Base-by-base conservation (phyloP, 345 rosid species). In the Populus nigra region DNA sequence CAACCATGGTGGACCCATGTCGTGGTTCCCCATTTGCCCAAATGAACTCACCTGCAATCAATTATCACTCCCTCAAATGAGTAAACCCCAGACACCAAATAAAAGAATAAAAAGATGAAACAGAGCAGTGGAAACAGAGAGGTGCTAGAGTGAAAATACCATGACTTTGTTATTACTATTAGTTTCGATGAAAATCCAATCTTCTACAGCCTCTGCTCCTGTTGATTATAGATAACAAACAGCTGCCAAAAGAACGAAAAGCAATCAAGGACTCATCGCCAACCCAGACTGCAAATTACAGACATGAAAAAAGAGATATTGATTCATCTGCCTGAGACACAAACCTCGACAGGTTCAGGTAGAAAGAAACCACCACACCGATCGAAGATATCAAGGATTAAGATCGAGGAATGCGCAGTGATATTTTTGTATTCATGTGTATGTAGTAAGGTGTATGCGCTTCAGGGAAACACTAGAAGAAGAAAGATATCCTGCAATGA, bases 1-100 rank as follows among this genome's bases (percentile, higher is more conserved):
- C 82, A 94, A 81, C 98, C 98, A 94, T 47, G 91, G 85, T 55
- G 97, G 97, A 69, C 79, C 79, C 49, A 77, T 55, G 71, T 76
- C 79, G 43, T 69, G 73, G 12, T 41, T 38, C 5, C 50, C 74
- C 74, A 77, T 77, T 18, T 69, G 68, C 36, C 79, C 79, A 77
- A 69, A 49, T 17, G 73, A 68, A 69, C 79, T 77, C 55, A 77
- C 79, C 79, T 77, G 79, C 15, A 5, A 7, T 11, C 15, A 7
- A 0, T 15, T 8, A 38, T 15, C 33, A 68, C 29, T 3, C 13
- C 29, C 2, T 38, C 16, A 55, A 49, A 41, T 39, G 17, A 33
- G 23, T n/a, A 13, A 7, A 68, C 15, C 50, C 18, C 20, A 65
- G 17, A 43, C 29, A 73, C 61, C 31, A 57, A 7, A 2, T 62